Conservation (phyloP, 1,284 basidiomycete genomes). For the Cutaneotrichosporon arboriforme region DNA sequence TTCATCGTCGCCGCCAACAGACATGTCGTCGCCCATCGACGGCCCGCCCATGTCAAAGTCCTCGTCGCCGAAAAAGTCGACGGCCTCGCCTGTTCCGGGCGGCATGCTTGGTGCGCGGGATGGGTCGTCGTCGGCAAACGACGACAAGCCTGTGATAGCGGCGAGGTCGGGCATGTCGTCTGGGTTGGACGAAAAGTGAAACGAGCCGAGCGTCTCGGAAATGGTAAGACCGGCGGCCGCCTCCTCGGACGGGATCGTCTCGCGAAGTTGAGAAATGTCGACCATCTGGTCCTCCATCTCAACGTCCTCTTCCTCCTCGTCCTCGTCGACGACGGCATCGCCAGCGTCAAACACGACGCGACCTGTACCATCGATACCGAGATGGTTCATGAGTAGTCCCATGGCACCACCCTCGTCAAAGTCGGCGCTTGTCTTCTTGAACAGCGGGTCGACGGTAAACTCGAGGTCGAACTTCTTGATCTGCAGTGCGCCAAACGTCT, state of each 20-base stretch:
- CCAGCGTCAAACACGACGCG: constrained; percentile 95
- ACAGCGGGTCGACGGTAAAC: constrained; percentile 92
- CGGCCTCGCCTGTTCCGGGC: constrained; percentile 21
- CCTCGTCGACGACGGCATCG: constrained; percentile 69
- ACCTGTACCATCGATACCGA: constrained; percentile 75
- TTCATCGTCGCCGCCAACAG: constrained; percentile 46
- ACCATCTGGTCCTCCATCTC: constrained; percentile 41
- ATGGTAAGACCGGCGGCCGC: constrained; percentile 65
- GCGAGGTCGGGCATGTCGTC: constrained; percentile 50
- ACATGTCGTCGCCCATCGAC: constrained; percentile 38
- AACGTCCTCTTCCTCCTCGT: constrained; percentile 63
- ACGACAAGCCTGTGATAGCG: constrained; percentile 29
- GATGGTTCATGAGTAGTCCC: constrained; percentile 88
- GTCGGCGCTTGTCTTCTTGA: constrained; percentile 96
- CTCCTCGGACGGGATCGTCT: constrained; percentile 66
- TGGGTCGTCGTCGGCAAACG: constrained; percentile 20
- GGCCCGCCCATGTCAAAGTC: constrained; percentile 66
- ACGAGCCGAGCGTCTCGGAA: constrained; percentile 69
- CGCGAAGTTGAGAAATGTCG: constrained; percentile 59
- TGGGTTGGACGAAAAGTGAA: constrained; percentile 68
- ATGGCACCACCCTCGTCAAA: constrained; percentile 98
- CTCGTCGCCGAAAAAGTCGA: constrained; percentile 54
- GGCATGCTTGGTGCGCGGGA: constrained; percentile 5
- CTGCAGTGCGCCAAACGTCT: constrained; percentile 70
- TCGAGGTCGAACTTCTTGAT: constrained; percentile 92